These are phyloP conservation scores for Fusarium incarnatum DNA, from an alignment of 2,329 filamentous ascomycete genomes.

Conservation along the genomic window DNA sequence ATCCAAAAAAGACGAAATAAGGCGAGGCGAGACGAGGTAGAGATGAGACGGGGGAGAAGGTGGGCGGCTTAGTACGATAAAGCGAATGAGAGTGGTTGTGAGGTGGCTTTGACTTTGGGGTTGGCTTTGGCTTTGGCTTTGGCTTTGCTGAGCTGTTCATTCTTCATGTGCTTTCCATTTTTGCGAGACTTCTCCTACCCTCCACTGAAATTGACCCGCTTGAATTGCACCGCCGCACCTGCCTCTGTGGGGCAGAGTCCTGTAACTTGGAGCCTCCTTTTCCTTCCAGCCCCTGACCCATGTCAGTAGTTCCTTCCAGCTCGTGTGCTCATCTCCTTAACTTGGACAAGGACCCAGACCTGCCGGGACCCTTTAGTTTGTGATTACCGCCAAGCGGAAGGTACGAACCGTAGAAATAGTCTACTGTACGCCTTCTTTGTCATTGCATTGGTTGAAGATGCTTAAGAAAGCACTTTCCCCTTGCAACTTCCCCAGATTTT, in stretches of 20 bases:
- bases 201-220: slow-evolving; percentile 16
- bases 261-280: slow-evolving; percentile 32
- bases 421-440: not conserved
- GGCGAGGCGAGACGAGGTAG: not conserved
- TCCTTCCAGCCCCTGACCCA: slow-evolving; percentile 19
- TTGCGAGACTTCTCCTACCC: slow-evolving; percentile 20
- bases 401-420: slow-evolving; percentile 1
- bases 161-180: slow-evolving; percentile 39
- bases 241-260: slow-evolving; percentile 28
- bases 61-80: slow-evolving; percentile 3
- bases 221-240: slow-evolving; percentile 24
- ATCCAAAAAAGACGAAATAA: slow-evolving; percentile 5
- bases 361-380: not conserved
- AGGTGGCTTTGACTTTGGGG: slow-evolving; percentile 9
- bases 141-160: slow-evolving; percentile 34
- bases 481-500: slow-evolving; percentile 34
- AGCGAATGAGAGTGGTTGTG: slow-evolving; percentile 5
- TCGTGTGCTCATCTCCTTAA: slow-evolving; percentile 25
- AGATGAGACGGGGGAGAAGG: slow-evolving; percentile 4
- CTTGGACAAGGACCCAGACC: not conserved
- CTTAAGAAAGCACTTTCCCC: not conserved
- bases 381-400: slow-evolving; percentile 7
- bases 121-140: not conserved
- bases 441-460: slow-evolving; percentile 15
- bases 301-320: not conserved